phyloP scores from a whole-genome alignment of 192 early-diverging fungal genomes.

The Coemansia sp. region DNA sequence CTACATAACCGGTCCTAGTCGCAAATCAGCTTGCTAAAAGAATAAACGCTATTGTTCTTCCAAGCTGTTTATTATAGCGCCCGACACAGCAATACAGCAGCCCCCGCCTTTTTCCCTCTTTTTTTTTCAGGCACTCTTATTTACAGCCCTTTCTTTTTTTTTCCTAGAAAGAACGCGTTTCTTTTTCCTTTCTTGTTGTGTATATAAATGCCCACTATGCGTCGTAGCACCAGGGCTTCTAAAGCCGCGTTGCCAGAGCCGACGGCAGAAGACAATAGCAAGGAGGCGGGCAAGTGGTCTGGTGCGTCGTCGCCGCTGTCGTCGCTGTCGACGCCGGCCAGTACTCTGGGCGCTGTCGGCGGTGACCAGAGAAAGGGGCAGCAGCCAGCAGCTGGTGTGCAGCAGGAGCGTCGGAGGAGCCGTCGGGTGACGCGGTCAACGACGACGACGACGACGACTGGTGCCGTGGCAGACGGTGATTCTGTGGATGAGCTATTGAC shows the following conservation, averaged over 20 bases:
- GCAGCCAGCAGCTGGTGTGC: too few species aligned
- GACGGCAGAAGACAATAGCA: neutral
- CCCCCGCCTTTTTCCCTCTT: too few species aligned
- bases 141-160: too few species aligned
- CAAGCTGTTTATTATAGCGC: too few species aligned
- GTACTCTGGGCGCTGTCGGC: neutral
- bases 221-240: constrained; percentile 23
- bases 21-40: too few species aligned
- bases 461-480: neutral
- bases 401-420: neutral
- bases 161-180: neutral
- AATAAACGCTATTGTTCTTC: too few species aligned
- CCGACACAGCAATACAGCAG: too few species aligned
- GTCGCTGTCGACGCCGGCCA: constrained; percentile 36
- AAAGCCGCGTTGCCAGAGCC: neutral
- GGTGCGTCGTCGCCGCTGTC: constrained; percentile 34
- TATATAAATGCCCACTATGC: constrained; percentile 31
- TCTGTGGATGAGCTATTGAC: neutral
- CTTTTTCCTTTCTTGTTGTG: neutral
- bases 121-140: too few species aligned
- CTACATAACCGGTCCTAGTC: too few species aligned
- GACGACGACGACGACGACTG: neutral
- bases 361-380: constrained; percentile 5
- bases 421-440: neutral
- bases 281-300: constrained; percentile 11